phyloP scores from a whole-genome alignment of 805 yeast genomes.

The Priceomyces melissophilus region DNA sequence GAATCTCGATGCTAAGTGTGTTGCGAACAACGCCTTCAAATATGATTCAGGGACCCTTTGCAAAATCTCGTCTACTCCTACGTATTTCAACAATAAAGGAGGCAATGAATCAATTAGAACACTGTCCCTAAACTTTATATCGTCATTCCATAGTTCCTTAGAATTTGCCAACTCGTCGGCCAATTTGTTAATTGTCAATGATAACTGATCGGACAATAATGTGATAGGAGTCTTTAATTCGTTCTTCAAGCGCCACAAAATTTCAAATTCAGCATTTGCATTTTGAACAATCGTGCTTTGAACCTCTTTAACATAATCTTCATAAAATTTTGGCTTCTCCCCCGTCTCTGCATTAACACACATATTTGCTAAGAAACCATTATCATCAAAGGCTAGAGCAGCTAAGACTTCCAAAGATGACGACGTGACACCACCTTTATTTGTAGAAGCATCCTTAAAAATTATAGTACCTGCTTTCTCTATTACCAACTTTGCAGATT shows the following conservation, averaged over 20 bases:
- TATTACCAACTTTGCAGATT: conserved; percentile 81
- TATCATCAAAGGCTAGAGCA: conserved; percentile 86
- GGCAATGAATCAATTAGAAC: conserved; percentile 81
- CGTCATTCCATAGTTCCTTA: conserved; percentile 81
- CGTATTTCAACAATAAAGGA: conserved; percentile 56
- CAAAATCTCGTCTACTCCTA: conserved; percentile 66
- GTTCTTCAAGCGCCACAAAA: conserved; percentile 75
- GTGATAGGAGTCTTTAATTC: conserved; percentile 60
- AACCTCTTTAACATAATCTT: conserved; percentile 78
- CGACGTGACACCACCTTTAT: conserved; percentile 98
- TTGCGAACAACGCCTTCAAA: conserved; percentile 83
- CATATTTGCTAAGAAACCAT: conserved; percentile 75
- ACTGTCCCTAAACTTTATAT: conserved; percentile 68
- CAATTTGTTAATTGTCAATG: conserved; percentile 77
- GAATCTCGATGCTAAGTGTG: conserved; percentile 77
- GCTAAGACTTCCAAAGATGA: conserved; percentile 94
- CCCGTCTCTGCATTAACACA: conserved; percentile 58
- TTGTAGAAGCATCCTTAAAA: conserved; percentile 94
- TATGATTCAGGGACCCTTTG: conserved; percentile 83
- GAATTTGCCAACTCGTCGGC: conserved; percentile 82
- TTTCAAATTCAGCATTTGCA: conserved; percentile 81
- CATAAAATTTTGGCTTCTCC: conserved; percentile 68
- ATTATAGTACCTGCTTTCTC: conserved; percentile 85
- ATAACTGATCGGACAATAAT: conserved; percentile 76
- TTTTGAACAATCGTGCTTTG: conserved; percentile 72